Conservation (phyloP, 1,139 yeast genomes). For the Yamadazyma triangularis region DNA sequence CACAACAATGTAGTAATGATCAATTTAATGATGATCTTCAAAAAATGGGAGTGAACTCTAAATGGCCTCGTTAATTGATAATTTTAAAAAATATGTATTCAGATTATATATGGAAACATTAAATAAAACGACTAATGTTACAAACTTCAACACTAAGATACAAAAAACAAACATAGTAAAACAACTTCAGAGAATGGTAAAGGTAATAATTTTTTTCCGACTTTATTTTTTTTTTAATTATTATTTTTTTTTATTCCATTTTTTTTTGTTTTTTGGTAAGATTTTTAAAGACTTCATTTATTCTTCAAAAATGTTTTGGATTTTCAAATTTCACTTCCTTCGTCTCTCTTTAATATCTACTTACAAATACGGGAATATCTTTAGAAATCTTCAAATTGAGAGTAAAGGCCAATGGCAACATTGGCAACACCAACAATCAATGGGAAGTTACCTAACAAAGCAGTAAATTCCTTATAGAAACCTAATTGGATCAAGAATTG, state of each 20-base stretch:
- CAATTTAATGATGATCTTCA: constrained; percentile 35
- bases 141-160: constrained; percentile 5
- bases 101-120: constrained; percentile 1
- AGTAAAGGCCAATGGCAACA: constrained; percentile 47
- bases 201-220: not conserved
- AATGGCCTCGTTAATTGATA: constrained; percentile 27
- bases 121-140: constrained; percentile 12
- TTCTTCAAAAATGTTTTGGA: no score
- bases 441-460: constrained; percentile 45
- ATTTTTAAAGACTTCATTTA: no score
- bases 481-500: constrained; percentile 35
- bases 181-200: constrained; percentile 2
- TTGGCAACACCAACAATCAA: constrained; percentile 45
- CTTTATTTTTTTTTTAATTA: no score
- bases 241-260: no score
- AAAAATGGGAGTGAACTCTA: constrained; percentile 31
- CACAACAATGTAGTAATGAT: constrained; percentile 31
- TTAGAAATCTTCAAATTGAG: constrained; percentile 42
- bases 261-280: no score
- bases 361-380: not conserved
- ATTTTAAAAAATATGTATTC: constrained; percentile 4
- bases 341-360: no score
- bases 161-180: constrained; percentile 1
- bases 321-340: no score
- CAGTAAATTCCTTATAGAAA: constrained; percentile 29